Conservation (phyloP, 1,284 basidiomycete species). For the Takashimella koratensis region DNA sequence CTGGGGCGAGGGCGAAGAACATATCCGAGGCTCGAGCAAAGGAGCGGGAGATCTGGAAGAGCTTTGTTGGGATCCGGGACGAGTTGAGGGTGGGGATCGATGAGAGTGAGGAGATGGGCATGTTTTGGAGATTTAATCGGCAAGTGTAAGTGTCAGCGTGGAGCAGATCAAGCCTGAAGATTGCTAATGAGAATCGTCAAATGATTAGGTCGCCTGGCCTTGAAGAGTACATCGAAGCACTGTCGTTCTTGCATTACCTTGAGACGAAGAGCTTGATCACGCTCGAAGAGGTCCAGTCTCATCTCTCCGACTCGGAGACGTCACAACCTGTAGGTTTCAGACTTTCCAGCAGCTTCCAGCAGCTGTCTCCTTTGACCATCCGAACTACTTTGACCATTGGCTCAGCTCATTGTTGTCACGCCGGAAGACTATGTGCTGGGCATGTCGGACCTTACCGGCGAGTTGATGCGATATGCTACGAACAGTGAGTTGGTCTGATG, state of each 20-base stretch:
- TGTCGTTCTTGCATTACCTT: slow-evolving; percentile 85
- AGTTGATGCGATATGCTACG: slow-evolving; percentile 92
- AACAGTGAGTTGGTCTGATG: slow-evolving; percentile 44
- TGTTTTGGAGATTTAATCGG: slow-evolving; percentile 74
- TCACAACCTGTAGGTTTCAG: slow-evolving; percentile 58
- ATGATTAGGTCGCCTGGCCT: slow-evolving; percentile 53
- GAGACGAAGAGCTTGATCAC: slow-evolving; percentile 68
- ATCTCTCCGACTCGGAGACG: slow-evolving; percentile 56
- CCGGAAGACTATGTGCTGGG: slow-evolving; percentile 86
- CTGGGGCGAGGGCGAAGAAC: slow-evolving; percentile 26
- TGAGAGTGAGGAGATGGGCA: slow-evolving; percentile 49
- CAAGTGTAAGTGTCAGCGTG: slow-evolving; percentile 60
- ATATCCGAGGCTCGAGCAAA: slow-evolving; percentile 60
- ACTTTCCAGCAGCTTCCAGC: neutral
- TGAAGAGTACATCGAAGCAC: slow-evolving; percentile 90
- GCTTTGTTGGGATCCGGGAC: slow-evolving; percentile 61
- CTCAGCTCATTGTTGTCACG: slow-evolving; percentile 60
- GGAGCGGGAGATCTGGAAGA: slow-evolving; percentile 63
- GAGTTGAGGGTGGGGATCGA: slow-evolving; percentile 57
- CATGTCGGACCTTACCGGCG: slow-evolving; percentile 89
- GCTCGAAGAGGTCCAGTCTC: slow-evolving; percentile 63
- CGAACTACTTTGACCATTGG: neutral
- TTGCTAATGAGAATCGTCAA: too few relatives aligned
- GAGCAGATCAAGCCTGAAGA: neutral
- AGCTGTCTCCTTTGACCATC: neutral